phyloP scores from a whole-genome alignment of 2,329 filamentous ascomycete genomes.

The Pseudopithomyces maydicus region DNA sequence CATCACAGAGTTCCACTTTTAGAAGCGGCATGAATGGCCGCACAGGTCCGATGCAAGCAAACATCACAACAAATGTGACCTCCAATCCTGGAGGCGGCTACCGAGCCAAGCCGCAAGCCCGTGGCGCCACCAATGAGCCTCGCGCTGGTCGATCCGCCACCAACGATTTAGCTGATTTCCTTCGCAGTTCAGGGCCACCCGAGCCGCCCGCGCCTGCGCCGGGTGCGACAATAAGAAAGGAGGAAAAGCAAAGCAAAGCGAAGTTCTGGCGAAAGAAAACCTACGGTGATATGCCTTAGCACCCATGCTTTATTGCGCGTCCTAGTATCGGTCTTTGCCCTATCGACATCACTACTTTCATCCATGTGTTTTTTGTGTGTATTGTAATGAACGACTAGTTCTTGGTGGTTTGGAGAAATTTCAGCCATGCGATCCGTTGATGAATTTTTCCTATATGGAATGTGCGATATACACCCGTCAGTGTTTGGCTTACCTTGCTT shows the following conservation, averaged over 20 bases:
- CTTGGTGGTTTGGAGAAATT: not conserved
- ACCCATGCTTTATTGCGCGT: not conserved
- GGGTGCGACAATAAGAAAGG: conserved; percentile 21
- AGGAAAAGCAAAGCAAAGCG: conserved; percentile 36
- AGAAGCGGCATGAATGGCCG: conserved; percentile 19
- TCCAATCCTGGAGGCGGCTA: conserved; percentile 30
- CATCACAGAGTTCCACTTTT: conserved; percentile 20
- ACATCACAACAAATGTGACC: conserved; percentile 20
- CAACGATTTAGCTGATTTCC: conserved; percentile 51
- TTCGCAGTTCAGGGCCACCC: conserved; percentile 48
- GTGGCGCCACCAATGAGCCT: conserved; percentile 26
- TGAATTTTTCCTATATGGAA: not conserved
- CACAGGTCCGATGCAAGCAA: conserved; percentile 11
- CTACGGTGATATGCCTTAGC: conserved; percentile 19
- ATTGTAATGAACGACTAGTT: not conserved
- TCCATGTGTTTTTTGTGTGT: not conserved
- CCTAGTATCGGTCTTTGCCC: not conserved
- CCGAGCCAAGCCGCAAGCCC: conserved; percentile 33
- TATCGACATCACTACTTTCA: not conserved
- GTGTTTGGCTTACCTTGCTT: not conserved
- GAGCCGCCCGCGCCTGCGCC: conserved; percentile 25
- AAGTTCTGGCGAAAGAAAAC: conserved; percentile 43
- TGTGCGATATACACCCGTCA: not conserved
- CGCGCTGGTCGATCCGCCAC: conserved; percentile 35
- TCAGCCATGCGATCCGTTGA: not conserved